Percentiles rank a stretch among this genome's conserved stretches.
Evolutionary conservation across 257 asterid genomes (phyloP).

Genomic region (Lycium ferocissimum): DNA sequence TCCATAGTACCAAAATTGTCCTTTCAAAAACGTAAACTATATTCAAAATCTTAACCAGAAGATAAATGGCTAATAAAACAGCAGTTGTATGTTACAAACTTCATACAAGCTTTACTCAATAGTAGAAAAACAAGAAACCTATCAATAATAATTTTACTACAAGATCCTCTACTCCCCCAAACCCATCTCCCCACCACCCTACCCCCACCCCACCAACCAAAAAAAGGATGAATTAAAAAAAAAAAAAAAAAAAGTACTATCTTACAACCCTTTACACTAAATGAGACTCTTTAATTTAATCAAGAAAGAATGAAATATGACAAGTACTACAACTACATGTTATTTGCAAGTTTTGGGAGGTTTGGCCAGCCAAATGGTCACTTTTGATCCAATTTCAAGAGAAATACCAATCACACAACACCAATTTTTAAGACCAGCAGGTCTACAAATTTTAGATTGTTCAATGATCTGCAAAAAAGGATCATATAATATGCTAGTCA

Average conservation of each 20-base stretch:
- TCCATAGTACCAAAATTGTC: no score
- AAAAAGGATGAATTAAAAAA: no score
- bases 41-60: background rate
- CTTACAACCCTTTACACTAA: background rate
- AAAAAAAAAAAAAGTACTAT: no score
- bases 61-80: background rate
- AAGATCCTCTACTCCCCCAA: background rate
- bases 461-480: conserved; percentile 37
- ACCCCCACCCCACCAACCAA: no score
- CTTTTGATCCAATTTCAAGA: conserved; percentile 37
- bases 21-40: background rate
- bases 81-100: background rate
- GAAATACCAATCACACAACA: no score
- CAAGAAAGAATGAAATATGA: background rate
- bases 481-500: background rate
- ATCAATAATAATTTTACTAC: background rate
- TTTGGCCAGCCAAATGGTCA: conserved; percentile 38
- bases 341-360: conserved; percentile 43
- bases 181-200: no score
- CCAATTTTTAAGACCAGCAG: background rate
- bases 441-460: conserved; percentile 41
- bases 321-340: background rate
- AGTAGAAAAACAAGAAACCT: background rate
- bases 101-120: background rate
- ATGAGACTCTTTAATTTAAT: background rate